Conservation (phyloP, 805 yeast species). For the Scheffersomyces amazonensis region DNA sequence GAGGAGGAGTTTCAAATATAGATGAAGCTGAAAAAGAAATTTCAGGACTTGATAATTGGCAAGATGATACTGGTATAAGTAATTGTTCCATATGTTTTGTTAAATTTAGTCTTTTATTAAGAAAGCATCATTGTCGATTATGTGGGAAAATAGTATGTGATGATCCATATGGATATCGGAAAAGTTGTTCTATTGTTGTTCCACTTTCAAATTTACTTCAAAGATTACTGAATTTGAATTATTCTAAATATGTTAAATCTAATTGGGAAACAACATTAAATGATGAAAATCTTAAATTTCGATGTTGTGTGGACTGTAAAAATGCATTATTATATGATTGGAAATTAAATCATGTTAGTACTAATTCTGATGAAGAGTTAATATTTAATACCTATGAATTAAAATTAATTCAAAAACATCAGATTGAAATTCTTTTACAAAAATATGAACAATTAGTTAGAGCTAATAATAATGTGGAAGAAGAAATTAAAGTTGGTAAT, state of each 20-base stretch:
- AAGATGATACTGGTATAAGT: slow-evolving; percentile 33
- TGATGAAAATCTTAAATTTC: slow-evolving; percentile 25
- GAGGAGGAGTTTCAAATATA: not conserved
- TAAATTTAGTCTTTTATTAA: slow-evolving; percentile 50
- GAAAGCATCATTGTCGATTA: slow-evolving; percentile 89
- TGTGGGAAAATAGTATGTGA: slow-evolving; percentile 87
- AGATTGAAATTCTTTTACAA: slow-evolving; percentile 17
- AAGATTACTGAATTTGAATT: slow-evolving; percentile 36
- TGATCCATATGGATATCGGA: slow-evolving; percentile 41
- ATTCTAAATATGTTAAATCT: slow-evolving; percentile 19
- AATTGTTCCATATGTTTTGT: slow-evolving; percentile 65
- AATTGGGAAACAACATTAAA: slow-evolving; percentile 10
- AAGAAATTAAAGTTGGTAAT: slow-evolving; percentile 16
- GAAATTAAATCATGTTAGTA: slow-evolving; percentile 16
- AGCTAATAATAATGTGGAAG: slow-evolving; percentile 8
- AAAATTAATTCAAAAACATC: slow-evolving; percentile 18
- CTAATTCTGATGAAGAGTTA: slow-evolving; percentile 3
- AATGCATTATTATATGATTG: slow-evolving; percentile 55
- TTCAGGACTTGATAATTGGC: slow-evolving; percentile 62
- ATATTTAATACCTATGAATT: slow-evolving; percentile 19
- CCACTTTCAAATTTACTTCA: slow-evolving; percentile 45
- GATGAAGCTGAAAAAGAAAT: slow-evolving; percentile 18
- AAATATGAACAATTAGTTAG: slow-evolving; percentile 16
- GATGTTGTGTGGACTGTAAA: slow-evolving; percentile 74
- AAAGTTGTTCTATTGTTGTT: slow-evolving; percentile 68